A percentile compares a stretch with the other conserved stretches of the same genome.
These are phyloP conservation scores for Penicillium sp. DNA, from an alignment of 2,329 filamentous ascomycete species.

Conservation along the genomic window DNA sequence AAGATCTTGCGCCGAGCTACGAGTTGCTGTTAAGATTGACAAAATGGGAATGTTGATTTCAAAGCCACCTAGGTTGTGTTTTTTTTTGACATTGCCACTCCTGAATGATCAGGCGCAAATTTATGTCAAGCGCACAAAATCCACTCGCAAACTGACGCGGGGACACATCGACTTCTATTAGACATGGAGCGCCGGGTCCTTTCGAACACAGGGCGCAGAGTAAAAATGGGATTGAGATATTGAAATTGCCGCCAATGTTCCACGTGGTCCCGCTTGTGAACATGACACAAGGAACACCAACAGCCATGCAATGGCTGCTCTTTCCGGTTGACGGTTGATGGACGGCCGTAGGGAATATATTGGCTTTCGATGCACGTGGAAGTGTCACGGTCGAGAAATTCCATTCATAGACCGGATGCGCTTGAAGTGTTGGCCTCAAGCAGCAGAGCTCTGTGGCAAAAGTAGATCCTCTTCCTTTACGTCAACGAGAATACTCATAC, in stretches of 20 bases:
- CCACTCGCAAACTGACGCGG: background rate
- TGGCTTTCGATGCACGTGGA: background rate
- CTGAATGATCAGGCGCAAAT: background rate
- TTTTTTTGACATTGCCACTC: background rate
- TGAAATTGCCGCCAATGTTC: background rate
- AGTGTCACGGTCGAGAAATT: background rate
- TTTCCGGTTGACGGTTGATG: background rate
- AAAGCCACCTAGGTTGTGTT: background rate
- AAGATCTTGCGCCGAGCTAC: background rate
- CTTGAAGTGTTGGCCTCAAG: background rate
- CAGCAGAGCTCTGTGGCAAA: background rate
- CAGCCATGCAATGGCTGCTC: no score
- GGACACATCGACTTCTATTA: background rate
- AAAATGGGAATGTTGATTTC: background rate
- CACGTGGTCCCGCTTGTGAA: background rate
- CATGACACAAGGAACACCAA: background rate
- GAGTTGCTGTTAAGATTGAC: background rate
- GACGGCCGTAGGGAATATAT: background rate
- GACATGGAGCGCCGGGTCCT: background rate
- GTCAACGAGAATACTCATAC: constrained; percentile 22
- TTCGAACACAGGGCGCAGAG: background rate
- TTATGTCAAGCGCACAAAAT: background rate
- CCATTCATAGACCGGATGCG: background rate
- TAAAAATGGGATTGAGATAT: background rate
- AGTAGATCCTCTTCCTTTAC: constrained; percentile 20